Base-by-base conservation (phyloP, 768 basidiomycete genomes). In the Amanita pallidorosea region DNA sequence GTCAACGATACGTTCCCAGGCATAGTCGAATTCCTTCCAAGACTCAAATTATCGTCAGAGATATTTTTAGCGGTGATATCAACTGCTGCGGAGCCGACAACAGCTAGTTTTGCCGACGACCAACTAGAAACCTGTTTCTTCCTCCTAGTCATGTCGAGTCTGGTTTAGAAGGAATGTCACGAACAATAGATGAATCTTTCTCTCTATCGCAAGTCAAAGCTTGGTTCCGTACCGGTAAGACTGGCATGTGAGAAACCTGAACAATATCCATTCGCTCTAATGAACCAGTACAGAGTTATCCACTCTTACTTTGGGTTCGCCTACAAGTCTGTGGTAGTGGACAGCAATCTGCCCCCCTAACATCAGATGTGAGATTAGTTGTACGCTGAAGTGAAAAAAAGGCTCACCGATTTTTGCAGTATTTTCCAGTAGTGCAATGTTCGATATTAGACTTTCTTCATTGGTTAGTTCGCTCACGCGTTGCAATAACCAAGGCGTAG, bases 401-500 rank as follows among this genome's bases (percentile, higher is more conserved):
- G 47, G 13, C 75, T 58, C 58, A 85, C 92, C 94, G 34, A 93
- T 73, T 12, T 77, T 65, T 22, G 93, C 90, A 2, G 92, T 91
- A 59, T 97, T 97, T 64, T 86, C 77, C 41, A 99, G 76, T 9
- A 98, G 70, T 2, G 90, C 94, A 49, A 95, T 74, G 68, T 99
- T 96, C 74, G 69, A 63, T 7, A 73, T 68, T 47, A 96, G 67
- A 5, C 90, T 91, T 54, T 71, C 72, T 2, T 91, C 91, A 29
- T 75, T 61, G 0, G 87, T 91, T 44, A 98, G 70, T 62, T 95
- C 85, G 13, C 76, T 75, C 2, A 98, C 83, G 27, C 95, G 81
- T 40, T 75, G 72, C 27, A 99, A 70, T 8, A 99, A 70, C 95
- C 95, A 98, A 6, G 96, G 96, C 1, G 96, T 99, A 5, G 79